A percentile compares a stretch with the other conserved stretches of the same genome.
Evolutionary conservation across 164 flowering plant genomes (phyloP).

Genomic region (Sextonia rubra): DNA sequence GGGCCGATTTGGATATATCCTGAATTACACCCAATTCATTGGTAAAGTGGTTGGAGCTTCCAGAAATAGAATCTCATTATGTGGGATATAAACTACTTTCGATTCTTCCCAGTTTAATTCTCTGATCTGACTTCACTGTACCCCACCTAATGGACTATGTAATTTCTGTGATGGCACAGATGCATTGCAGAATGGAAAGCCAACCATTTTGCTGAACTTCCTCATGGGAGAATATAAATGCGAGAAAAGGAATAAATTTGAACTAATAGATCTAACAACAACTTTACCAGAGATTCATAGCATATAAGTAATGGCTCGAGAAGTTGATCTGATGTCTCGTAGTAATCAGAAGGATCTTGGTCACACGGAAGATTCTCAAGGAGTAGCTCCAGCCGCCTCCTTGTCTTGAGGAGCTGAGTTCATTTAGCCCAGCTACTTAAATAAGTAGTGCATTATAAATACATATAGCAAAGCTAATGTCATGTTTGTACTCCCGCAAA

Average conservation of each 20-base stretch:
- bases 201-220: neutral
- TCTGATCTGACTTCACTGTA: neutral
- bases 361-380: conserved; percentile 93
- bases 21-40: neutral
- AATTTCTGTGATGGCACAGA: neutral
- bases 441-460: neutral
- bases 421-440: neutral
- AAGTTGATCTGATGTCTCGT: conserved; percentile 76
- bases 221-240: neutral
- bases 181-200: neutral
- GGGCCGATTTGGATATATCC: neutral
- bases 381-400: conserved; percentile 69
- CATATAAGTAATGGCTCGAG: conserved; percentile 78
- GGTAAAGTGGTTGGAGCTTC: neutral
- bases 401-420: conserved; percentile 66
- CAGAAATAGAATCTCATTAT: neutral
- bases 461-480: too few relatives aligned
- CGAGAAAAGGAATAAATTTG: neutral
- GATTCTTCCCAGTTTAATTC: neutral
- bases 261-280: neutral
- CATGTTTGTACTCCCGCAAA: neutral
- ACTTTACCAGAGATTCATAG: conserved; percentile 78
- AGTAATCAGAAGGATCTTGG: conserved; percentile 62
- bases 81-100: neutral
- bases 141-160: neutral